Evolutionary conservation across 169 alveolate genomes (phyloP), one percentile per base, ranked within the genome.

Genomic region (Theileria parva): DNA sequence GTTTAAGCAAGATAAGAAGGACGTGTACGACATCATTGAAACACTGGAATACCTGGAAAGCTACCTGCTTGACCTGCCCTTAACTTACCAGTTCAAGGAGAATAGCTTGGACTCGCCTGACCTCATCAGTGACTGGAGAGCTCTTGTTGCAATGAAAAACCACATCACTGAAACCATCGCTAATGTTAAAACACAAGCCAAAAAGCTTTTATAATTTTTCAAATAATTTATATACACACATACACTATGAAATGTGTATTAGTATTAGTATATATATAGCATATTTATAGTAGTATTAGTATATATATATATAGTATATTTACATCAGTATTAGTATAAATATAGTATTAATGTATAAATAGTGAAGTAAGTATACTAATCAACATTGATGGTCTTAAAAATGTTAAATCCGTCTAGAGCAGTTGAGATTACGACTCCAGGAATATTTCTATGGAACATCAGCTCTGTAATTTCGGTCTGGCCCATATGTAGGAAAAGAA

Each of bases 381-480:
- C 77, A 17, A 87, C 67, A 53, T 91, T 91, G 34, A 79, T 65
- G 12, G 91, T 84, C 70, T 91, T 91, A 66, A 91, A 91, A 12
- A 91, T 67, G 84, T 91, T 91, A 74, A 91, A 81, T 15, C 91
- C 88, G 50, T 91, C 93, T 27, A 72, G 80, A 11, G 93, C 77
- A 13, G 95, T 91, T 0, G 95, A 76, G 27, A 91, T 81, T 23
- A 75, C 75, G 21, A 87, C 88, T 15, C 95, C 95, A 13, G 95
- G 91, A 19, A 80, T 78, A 60, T 76, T 83, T 23, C 83, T 88
- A 77, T 91, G 95, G 79, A 87, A 91, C 86, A 86, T 87, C 50
- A 91, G 86, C 34, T 90, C 93, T 0, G 94, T 90, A 12, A 90
- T 90, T 55, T 87, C 91, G 39, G 86, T 86, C 81, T 90, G 94